Conservation (phyloP, 2,329 filamentous ascomycete genomes). For the Microascus cirrosus region DNA sequence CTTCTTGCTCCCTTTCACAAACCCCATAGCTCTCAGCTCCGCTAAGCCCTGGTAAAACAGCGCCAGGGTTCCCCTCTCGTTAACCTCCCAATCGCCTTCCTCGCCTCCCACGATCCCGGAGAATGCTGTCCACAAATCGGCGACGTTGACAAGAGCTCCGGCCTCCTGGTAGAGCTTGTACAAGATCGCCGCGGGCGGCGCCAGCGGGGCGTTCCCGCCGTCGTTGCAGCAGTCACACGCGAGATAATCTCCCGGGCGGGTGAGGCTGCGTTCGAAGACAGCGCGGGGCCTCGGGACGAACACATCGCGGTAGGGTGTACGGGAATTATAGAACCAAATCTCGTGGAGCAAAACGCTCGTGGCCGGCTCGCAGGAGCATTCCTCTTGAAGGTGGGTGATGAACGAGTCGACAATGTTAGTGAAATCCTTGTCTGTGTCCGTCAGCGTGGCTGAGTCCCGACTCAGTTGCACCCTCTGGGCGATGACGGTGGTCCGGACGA, state of each 20-base stretch:
- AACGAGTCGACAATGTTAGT: constrained; percentile 51
- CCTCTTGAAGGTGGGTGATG: constrained; percentile 21
- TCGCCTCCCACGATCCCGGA: constrained; percentile 44
- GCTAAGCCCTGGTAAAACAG: constrained; percentile 78
- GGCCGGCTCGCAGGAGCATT: constrained; percentile 21
- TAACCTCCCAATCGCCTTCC: constrained; percentile 12
- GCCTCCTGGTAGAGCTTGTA: constrained; percentile 74
- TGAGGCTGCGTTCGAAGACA: constrained; percentile 60
- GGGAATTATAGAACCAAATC: constrained; percentile 64
- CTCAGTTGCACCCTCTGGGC: constrained; percentile 74
- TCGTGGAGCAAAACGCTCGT: constrained; percentile 53
- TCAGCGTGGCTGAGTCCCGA: constrained; percentile 60
- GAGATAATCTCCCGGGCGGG: constrained; percentile 66
- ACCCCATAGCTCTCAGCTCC: constrained; percentile 74
- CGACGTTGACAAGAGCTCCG: constrained; percentile 65
- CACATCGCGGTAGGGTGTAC: constrained; percentile 58
- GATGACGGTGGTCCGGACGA: constrained; percentile 65
- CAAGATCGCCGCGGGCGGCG: constrained; percentile 61
- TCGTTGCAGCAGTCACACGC: constrained; percentile 54
- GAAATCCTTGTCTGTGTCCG: constrained; percentile 59
- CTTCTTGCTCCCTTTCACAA: constrained; percentile 82
- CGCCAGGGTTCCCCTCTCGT: constrained; percentile 50
- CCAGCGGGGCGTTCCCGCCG: constrained; percentile 21
- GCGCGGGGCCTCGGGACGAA: constrained; percentile 64
- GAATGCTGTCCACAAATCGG: constrained; percentile 72